These are phyloP conservation scores for Morella rubra DNA, from an alignment of 306 rosid species.

Conservation along the genomic window DNA sequence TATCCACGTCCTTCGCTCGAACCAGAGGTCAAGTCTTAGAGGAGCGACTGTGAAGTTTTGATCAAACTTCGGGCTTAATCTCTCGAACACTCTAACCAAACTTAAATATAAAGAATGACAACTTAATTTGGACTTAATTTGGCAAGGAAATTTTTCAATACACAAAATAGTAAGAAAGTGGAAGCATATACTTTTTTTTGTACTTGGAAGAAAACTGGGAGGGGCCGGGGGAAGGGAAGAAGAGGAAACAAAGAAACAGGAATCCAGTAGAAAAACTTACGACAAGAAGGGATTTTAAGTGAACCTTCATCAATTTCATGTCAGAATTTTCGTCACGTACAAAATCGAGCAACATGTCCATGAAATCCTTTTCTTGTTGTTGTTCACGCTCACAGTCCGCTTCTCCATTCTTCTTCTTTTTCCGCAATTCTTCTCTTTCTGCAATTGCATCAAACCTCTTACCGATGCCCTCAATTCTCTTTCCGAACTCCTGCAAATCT, in stretches of 20 bases:
- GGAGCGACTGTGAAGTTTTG: no score
- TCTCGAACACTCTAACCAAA: no score
- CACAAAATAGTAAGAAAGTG: no score
- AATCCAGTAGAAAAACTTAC: constrained; percentile 17
- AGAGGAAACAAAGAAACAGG: neutral
- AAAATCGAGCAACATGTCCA: constrained; percentile 47
- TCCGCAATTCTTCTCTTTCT: constrained; percentile 31
- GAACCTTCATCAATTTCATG: constrained; percentile 31
- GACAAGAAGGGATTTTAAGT: constrained; percentile 45
- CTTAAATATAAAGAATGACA: no score
- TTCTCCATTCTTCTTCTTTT: constrained; percentile 17
- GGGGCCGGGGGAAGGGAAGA: no score
- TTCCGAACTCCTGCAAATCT: constrained; percentile 34
- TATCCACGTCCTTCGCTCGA: no score
- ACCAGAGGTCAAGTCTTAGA: no score
- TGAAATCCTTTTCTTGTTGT: constrained; percentile 36
- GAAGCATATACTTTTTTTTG: no score
- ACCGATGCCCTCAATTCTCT: constrained; percentile 32
- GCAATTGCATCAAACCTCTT: constrained; percentile 36
- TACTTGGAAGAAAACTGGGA: no score
- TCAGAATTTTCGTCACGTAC: constrained; percentile 23
- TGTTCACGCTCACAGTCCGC: constrained; percentile 1
- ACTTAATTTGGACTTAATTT: no score
- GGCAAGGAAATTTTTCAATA: no score
- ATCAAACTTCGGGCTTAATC: no score